phyloP scores from a whole-genome alignment of 441 rosid genomes.

The Codiaeum variegatum region DNA sequence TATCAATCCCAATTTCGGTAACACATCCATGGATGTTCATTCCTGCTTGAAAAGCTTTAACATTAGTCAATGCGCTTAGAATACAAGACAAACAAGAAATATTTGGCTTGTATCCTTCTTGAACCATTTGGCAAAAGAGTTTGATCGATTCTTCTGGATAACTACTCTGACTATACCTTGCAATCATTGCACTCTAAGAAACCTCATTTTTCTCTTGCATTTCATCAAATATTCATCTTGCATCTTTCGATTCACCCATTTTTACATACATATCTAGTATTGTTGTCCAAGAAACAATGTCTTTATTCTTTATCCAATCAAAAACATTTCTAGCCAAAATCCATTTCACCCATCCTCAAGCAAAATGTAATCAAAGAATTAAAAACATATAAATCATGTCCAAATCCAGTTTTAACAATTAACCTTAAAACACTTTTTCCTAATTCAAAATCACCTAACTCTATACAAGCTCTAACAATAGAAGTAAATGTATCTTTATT shows the following conservation, averaged over 20 bases:
- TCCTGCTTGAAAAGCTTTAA: conserved; percentile 36
- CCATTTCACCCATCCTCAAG: conserved; percentile 41
- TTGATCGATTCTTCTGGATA: conserved; percentile 41
- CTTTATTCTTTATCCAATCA: conserved; percentile 40
- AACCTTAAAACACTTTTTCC: conserved; percentile 42
- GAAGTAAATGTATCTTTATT: conserved; percentile 48
- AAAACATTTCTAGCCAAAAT: conserved; percentile 38
- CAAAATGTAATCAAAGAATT: conserved; percentile 52
- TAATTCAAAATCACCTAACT: conserved; percentile 29
- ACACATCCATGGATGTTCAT: conserved; percentile 39
- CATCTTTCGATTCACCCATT: conserved; percentile 40
- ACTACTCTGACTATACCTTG: conserved; percentile 51
- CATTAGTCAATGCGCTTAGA: conserved; percentile 38
- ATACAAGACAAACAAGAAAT: conserved; percentile 37
- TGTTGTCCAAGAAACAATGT: conserved; percentile 61
- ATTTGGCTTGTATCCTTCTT: conserved; percentile 34
- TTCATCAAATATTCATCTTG: conserved; percentile 42
- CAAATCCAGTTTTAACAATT: conserved; percentile 48
- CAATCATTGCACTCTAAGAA: conserved; percentile 43
- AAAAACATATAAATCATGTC: conserved; percentile 36
- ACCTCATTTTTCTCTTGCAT: conserved; percentile 50
- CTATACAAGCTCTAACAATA: conserved; percentile 39
- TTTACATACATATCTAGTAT: conserved; percentile 42
- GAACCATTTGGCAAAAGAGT: conserved; percentile 43
- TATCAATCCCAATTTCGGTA: conserved; percentile 32